phyloP scores from a whole-genome alignment of 345 rosid species.

The Citrus maxima region DNA sequence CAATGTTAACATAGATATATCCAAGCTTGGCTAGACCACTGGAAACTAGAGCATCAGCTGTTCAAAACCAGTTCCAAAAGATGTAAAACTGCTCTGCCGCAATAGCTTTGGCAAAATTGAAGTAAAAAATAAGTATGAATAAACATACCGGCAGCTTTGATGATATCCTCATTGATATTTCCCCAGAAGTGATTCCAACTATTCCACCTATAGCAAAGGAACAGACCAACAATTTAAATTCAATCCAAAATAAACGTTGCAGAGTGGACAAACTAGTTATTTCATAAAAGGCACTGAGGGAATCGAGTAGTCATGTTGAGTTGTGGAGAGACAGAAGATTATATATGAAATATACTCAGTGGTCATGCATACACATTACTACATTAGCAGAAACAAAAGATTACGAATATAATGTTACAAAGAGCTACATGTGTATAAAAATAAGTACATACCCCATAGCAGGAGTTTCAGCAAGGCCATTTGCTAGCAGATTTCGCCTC shows the following conservation, averaged over 20 bases:
- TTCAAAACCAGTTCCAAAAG: background rate
- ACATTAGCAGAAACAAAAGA: background rate
- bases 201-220: slow-evolving; percentile 33
- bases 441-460: slow-evolving; percentile 49
- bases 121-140: background rate
- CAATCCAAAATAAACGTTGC: background rate
- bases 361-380: background rate
- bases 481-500: slow-evolving; percentile 41
- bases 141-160: slow-evolving; percentile 35
- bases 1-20: slow-evolving; percentile 78
- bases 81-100: no score
- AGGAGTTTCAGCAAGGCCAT: slow-evolving; percentile 56
- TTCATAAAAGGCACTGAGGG: background rate
- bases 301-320: background rate
- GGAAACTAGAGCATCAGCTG: slow-evolving; percentile 80
- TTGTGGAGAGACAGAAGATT: background rate
- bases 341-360: background rate
- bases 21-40: slow-evolving; percentile 84
- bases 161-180: slow-evolving; percentile 35
- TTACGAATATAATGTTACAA: background rate
- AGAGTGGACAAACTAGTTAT: background rate
- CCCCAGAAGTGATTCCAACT: slow-evolving; percentile 52
- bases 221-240: background rate
- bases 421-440: background rate
- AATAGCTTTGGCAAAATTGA: background rate